Evolutionary conservation across 148 eudicot genomes (phyloP).

Genomic region (Rheum nobile): DNA sequence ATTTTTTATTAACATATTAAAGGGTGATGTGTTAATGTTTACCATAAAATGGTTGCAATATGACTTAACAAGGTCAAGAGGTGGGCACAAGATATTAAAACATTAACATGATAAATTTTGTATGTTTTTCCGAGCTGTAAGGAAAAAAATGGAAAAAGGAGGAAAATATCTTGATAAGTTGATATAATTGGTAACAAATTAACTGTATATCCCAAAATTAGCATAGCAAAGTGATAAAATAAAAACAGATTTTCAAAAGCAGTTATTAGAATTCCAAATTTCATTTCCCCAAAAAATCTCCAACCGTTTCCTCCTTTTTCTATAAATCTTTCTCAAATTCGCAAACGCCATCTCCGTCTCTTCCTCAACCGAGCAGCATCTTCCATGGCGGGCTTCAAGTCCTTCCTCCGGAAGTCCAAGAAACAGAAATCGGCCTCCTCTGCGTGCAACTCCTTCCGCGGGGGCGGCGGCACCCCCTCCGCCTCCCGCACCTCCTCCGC

Average conservation of each 20-base stretch:
- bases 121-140: too few relatives aligned
- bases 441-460: neutral
- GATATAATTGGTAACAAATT: neutral
- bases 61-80: too few relatives aligned
- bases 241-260: neutral
- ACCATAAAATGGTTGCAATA: too few relatives aligned
- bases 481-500: constrained; percentile 6
- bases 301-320: neutral
- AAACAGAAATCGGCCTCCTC: neutral
- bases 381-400: constrained; percentile 7
- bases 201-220: neutral
- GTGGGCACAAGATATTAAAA: too few relatives aligned
- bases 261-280: neutral
- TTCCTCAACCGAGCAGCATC: neutral
- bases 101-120: too few relatives aligned
- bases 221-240: neutral
- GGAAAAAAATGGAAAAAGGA: too few relatives aligned
- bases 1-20: too few relatives aligned
- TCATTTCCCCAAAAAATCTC: neutral
- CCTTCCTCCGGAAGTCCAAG: constrained; percentile 3
- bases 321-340: neutral
- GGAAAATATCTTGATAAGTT: neutral
- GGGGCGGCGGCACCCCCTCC: neutral
- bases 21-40: too few relatives aligned
- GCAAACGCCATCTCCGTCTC: neutral